Conservation (phyloP, 2,329 filamentous ascomycete genomes). For the Botrytis hyacinthi region DNA sequence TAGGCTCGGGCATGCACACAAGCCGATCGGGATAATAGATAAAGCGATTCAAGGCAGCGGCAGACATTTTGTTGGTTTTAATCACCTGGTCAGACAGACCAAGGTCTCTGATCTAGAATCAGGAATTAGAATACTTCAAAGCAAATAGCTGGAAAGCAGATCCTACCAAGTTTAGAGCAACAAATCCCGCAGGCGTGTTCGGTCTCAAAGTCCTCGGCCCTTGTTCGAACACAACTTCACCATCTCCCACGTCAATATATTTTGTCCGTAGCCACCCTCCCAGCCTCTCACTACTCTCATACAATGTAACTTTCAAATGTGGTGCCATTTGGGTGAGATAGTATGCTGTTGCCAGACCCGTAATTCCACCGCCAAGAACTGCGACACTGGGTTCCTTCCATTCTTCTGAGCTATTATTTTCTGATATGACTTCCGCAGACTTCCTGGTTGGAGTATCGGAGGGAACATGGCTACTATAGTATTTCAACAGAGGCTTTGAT, state of each 20-base stretch:
- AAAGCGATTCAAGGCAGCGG: slow-evolving; percentile 64
- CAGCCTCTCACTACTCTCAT: slow-evolving; percentile 66
- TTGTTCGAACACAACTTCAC: slow-evolving; percentile 73
- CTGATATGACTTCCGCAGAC: neutral
- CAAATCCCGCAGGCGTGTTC: slow-evolving; percentile 27
- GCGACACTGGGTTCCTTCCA: slow-evolving; percentile 47
- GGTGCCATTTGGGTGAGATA: slow-evolving; percentile 70
- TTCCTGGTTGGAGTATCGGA: neutral
- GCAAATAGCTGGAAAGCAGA: slow-evolving; percentile 4
- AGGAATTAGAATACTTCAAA: slow-evolving; percentile 25
- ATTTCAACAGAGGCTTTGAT: slow-evolving; percentile 3
- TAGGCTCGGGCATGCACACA: slow-evolving; percentile 56
- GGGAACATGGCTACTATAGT: neutral
- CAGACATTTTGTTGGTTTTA: slow-evolving; percentile 49
- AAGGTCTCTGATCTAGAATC: slow-evolving; percentile 54
- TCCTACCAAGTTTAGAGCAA: slow-evolving; percentile 31
- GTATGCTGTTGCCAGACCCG: slow-evolving; percentile 75
- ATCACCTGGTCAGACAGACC: slow-evolving; percentile 56
- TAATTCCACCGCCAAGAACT: slow-evolving; percentile 78
- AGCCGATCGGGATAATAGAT: slow-evolving; percentile 87
- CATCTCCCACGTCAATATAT: slow-evolving; percentile 56
- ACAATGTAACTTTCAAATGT: slow-evolving; percentile 71
- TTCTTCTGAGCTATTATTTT: neutral
- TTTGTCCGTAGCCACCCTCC: slow-evolving; percentile 84
- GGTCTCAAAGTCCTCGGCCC: slow-evolving; percentile 61